These are phyloP conservation scores for Pythium chondricola DNA, from an alignment of 352 stramenopile species.

Conservation along the genomic window DNA sequence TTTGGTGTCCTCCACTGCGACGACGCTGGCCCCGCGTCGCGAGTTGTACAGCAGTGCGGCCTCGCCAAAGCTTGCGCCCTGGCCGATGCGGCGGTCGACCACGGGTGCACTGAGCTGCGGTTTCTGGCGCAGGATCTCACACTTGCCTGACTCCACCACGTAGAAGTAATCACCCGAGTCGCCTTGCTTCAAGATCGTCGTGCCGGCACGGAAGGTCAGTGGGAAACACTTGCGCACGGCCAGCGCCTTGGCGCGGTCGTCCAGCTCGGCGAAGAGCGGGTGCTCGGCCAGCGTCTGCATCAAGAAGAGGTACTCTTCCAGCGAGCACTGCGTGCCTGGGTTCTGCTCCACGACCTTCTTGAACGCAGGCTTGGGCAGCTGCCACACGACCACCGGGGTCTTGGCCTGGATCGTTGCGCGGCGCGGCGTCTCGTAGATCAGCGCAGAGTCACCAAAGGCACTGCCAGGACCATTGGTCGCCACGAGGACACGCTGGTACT, in stretches of 20 bases:
- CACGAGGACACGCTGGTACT: slow-evolving; percentile 67
- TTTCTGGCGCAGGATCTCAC: slow-evolving; percentile 69
- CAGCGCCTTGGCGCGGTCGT: slow-evolving; percentile 68
- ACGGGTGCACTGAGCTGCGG: slow-evolving; percentile 39
- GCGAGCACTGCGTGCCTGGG: slow-evolving; percentile 66
- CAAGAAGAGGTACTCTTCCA: slow-evolving; percentile 73
- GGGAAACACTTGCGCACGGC: slow-evolving; percentile 83
- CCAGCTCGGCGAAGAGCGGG: slow-evolving; percentile 66
- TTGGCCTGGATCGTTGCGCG: slow-evolving; percentile 58
- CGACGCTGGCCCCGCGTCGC: slow-evolving; percentile 89
- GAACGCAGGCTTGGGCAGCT: slow-evolving; percentile 69
- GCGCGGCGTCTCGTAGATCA: slow-evolving; percentile 82
- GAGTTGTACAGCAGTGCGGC: slow-evolving; percentile 96
- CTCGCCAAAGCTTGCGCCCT: slow-evolving; percentile 90
- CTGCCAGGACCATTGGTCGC: slow-evolving; percentile 73
- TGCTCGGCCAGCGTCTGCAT: slow-evolving; percentile 62
- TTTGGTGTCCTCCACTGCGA: slow-evolving; percentile 78
- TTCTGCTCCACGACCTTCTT: slow-evolving; percentile 46
- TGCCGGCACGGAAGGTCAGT: slow-evolving; percentile 46
- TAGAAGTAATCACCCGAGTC: slow-evolving; percentile 86
- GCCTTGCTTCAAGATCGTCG: slow-evolving; percentile 68
- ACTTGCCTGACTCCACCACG: slow-evolving; percentile 68
- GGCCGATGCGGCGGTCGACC: slow-evolving; percentile 66
- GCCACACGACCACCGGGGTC: slow-evolving; percentile 52
- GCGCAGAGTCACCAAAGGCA: slow-evolving; percentile 75